Conservation (phyloP, 2,329 filamentous ascomycete genomes). For the Hysterium pulicare region DNA sequence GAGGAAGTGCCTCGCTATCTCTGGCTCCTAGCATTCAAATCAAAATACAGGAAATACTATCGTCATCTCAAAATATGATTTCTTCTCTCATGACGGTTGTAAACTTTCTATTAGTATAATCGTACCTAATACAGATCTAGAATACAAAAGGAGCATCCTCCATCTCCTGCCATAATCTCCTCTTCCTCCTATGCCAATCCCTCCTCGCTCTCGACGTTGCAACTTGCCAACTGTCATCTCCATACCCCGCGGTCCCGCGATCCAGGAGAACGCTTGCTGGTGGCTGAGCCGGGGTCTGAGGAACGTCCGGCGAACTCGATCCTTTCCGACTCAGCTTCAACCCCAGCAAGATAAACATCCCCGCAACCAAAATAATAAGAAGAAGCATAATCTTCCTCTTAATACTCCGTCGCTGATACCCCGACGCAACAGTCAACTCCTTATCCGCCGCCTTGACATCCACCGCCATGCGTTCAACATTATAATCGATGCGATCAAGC, state of each 20-base stretch:
- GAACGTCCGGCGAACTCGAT: slow-evolving; percentile 13
- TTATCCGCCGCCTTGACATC: slow-evolving; percentile 92
- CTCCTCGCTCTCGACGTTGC: slow-evolving; percentile 17
- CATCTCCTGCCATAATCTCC: slow-evolving; percentile 26
- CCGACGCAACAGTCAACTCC: slow-evolving; percentile 81
- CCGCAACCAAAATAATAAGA: slow-evolving; percentile 78
- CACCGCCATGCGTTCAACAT: slow-evolving; percentile 90
- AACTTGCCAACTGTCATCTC: slow-evolving; percentile 17
- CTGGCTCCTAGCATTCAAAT: too few relatives aligned
- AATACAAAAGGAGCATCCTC: slow-evolving; percentile 11
- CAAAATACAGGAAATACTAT: too few relatives aligned
- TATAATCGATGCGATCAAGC: slow-evolving; percentile 64
- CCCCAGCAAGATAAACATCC: slow-evolving; percentile 80
- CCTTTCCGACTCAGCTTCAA: slow-evolving; percentile 65
- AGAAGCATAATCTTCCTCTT: slow-evolving; percentile 92
- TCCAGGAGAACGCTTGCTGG: slow-evolving; percentile 11
- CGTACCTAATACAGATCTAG: too few relatives aligned
- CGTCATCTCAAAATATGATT: too few relatives aligned
- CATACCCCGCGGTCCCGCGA: too few relatives aligned
- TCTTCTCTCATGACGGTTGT: too few relatives aligned
- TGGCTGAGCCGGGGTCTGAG: slow-evolving; percentile 1
- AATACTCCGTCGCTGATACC: slow-evolving; percentile 82
- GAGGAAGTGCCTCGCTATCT: too few relatives aligned
- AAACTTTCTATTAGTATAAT: too few relatives aligned
- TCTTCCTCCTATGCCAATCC: slow-evolving; percentile 34